These are phyloP conservation scores for Boletus barrowsii DNA, from an alignment of 768 basidiomycete genomes.

Conservation along the genomic window DNA sequence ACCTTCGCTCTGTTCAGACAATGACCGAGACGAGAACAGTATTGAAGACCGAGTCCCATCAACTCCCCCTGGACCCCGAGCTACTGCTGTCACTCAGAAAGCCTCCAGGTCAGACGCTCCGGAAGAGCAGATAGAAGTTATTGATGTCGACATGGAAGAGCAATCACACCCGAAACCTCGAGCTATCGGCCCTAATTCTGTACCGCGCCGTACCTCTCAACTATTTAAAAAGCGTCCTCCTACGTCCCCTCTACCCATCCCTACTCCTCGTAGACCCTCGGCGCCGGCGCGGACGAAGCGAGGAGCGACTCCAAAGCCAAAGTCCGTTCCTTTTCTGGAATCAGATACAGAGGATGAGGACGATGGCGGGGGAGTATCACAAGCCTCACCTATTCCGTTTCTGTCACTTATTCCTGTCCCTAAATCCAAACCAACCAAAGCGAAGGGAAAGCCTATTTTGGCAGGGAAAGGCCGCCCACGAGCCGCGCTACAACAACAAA, in stretches of 20 bases:
- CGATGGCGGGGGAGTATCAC: constrained; percentile 16
- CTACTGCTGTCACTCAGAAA: constrained; percentile 1
- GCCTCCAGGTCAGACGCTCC: not conserved
- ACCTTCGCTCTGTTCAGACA: constrained; percentile 74
- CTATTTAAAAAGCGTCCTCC: constrained; percentile 61
- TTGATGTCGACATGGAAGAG: constrained; percentile 39
- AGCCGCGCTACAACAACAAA: not conserved
- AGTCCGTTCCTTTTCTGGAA: constrained; percentile 4
- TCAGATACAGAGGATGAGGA: constrained; percentile 31
- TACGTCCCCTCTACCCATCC: constrained; percentile 57
- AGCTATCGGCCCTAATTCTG: constrained; percentile 5
- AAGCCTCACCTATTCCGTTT: constrained; percentile 12
- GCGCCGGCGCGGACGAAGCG: constrained; percentile 54
- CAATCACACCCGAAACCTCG: constrained; percentile 6
- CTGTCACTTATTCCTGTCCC: constrained; percentile 25
- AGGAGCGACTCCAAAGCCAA: constrained; percentile 31
- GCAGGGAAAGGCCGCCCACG: constrained; percentile 20
- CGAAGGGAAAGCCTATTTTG: constrained; percentile 15
- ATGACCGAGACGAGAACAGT: constrained; percentile 50
- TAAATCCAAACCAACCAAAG: constrained; percentile 9
- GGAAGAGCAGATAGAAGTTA: constrained; percentile 25
- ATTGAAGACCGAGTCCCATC: constrained; percentile 47
- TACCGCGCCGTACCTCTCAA: constrained; percentile 26
- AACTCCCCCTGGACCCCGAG: constrained; percentile 47
- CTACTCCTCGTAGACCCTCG: constrained; percentile 50